Evolutionary conservation across 169 alveolate species (phyloP).

Genomic region (Plasmodium fragile): DNA sequence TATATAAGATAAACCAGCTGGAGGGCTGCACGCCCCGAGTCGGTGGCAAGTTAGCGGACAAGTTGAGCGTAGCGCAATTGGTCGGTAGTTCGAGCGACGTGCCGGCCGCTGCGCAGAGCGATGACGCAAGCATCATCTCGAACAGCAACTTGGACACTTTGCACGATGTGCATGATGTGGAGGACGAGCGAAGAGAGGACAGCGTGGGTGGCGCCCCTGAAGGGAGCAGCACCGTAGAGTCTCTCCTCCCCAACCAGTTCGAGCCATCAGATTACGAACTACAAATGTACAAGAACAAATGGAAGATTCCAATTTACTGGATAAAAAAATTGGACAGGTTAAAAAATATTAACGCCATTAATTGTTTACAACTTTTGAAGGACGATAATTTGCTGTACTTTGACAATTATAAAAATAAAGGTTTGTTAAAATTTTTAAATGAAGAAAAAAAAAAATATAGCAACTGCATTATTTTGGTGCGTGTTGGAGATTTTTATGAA

Average conservation of each 20-base stretch:
- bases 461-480: slow-evolving; percentile 73
- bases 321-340: slow-evolving; percentile 54
- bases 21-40: not conserved
- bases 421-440: slow-evolving; percentile 74
- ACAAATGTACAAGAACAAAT: slow-evolving; percentile 30
- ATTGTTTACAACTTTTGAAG: slow-evolving; percentile 61
- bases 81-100: not conserved
- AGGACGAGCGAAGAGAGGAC: not conserved
- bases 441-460: slow-evolving; percentile 79
- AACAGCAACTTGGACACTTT: slow-evolving; percentile 6
- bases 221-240: not conserved
- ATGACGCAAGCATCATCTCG: slow-evolving; percentile 7
- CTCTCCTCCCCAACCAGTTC: not conserved
- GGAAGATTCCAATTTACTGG: slow-evolving; percentile 50
- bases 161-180: not conserved
- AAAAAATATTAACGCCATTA: slow-evolving; percentile 75
- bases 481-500: slow-evolving; percentile 80
- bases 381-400: slow-evolving; percentile 70
- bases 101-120: not conserved
- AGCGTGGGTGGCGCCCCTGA: not conserved
- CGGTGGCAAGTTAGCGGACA: not conserved
- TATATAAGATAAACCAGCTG: slow-evolving; percentile 40
- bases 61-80: not conserved
- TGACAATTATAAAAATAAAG: slow-evolving; percentile 72
- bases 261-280: slow-evolving; percentile 31